These are phyloP conservation scores for Lipomyces mesembrius DNA, from an alignment of 805 yeast genomes.

Conservation along the genomic window DNA sequence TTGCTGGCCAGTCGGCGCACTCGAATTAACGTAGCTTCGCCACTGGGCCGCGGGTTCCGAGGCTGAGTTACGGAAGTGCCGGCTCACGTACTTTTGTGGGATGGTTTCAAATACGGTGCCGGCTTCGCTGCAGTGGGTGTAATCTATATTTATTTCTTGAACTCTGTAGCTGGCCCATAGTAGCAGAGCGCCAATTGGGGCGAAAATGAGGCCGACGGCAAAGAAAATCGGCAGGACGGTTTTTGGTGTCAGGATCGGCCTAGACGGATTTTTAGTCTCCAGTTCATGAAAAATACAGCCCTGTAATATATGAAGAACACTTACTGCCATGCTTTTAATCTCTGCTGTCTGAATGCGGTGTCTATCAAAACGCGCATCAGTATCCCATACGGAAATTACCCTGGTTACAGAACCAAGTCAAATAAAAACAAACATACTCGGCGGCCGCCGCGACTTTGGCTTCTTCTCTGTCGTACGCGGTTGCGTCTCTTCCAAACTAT, in stretches of 20 bases:
- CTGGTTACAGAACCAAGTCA: no score
- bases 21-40: constrained; percentile 17
- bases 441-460: constrained; percentile 50
- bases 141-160: constrained; percentile 74
- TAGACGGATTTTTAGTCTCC: background rate
- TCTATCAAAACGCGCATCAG: constrained; percentile 30
- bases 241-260: constrained; percentile 86
- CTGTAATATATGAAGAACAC: constrained; percentile 9
- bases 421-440: constrained; percentile 38
- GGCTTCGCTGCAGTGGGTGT: constrained; percentile 71
- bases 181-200: constrained; percentile 89
- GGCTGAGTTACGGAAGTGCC: constrained; percentile 59
- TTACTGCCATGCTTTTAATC: constrained; percentile 67
- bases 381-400: background rate
- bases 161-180: constrained; percentile 76
- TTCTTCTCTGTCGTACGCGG: constrained; percentile 40
- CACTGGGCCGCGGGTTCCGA: constrained; percentile 37
- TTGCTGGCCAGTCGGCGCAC: constrained; percentile 39
- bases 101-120: constrained; percentile 54
- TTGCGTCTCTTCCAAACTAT: constrained; percentile 35
- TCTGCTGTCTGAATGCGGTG: constrained; percentile 57
- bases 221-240: constrained; percentile 86
- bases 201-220: constrained; percentile 74
- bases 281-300: background rate
- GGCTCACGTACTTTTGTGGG: constrained; percentile 61